Evolutionary conservation across 106 monocot species (phyloP).

Genomic region (Acanthochlamys bracteata): DNA sequence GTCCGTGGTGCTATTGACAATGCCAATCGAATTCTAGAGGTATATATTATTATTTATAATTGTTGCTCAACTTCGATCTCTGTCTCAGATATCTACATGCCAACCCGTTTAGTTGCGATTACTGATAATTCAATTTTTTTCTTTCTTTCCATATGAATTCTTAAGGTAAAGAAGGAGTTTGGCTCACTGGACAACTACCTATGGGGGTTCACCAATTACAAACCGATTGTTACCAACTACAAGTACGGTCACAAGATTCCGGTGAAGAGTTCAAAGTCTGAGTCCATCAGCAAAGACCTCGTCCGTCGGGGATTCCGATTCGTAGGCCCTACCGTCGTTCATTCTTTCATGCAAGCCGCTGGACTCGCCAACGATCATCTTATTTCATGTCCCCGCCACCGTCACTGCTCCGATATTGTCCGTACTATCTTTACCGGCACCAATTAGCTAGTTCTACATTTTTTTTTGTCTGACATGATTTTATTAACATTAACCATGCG

Average conservation of each 20-base stretch:
- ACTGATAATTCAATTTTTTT: too few relatives aligned
- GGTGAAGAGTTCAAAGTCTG: constrained; percentile 80
- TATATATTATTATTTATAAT: too few relatives aligned
- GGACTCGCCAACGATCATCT: constrained; percentile 89
- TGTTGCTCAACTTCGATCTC: too few relatives aligned
- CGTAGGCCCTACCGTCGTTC: constrained; percentile 78
- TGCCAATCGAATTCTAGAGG: constrained; percentile 53
- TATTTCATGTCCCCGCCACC: constrained; percentile 63
- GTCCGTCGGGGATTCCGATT: constrained; percentile 79
- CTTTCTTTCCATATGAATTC: too few relatives aligned
- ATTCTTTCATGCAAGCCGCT: constrained; percentile 92
- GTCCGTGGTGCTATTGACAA: constrained; percentile 51
- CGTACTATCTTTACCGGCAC: not conserved
- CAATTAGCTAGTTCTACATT: not conserved
- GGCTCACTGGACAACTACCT: constrained; percentile 62
- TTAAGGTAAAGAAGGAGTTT: constrained; percentile 45
- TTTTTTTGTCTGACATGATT: too few relatives aligned
- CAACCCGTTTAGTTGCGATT: too few relatives aligned
- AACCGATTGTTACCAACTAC: constrained; percentile 62
- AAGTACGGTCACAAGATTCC: constrained; percentile 72
- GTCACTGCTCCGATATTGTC: constrained; percentile 26
- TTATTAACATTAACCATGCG: too few relatives aligned
- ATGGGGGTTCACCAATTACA: constrained; percentile 78
- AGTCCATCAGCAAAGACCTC: constrained; percentile 86
- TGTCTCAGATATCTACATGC: too few relatives aligned